Base-by-base conservation (phyloP, 495 filamentous ascomycete species). In the Venustampulla echinocandica region DNA sequence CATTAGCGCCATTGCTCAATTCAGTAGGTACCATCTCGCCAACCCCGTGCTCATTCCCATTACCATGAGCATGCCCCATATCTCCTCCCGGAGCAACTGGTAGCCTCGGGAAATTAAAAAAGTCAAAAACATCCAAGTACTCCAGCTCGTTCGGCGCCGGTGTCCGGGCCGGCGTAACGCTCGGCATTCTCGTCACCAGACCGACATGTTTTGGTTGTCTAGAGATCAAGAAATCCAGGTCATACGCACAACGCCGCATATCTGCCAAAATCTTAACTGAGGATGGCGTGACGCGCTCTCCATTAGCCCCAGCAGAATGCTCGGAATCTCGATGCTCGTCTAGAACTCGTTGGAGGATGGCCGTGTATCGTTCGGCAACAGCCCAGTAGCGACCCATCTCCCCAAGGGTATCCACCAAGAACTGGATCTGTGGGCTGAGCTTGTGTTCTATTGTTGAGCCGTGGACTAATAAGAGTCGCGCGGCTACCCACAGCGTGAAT, bases 401-500 rank as follows among this genome's bases (percentile, higher is more conserved):
- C 20, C 77, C 71, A 3, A 94, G 75, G 1, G 85, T 84, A 47
- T 87, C 82, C 23, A 94, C 82, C 37, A 94, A 83, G 38, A 87
- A 77, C 14, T 79, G 65, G 28, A 93, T 87, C 51, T 85, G 79
- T 1, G 81, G 79, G 49, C 79, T 84, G 27, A 90, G 75, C 35
- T 82, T 84, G 61, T 84, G 82, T 24, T 87, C 85, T 45, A 90
- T 85, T 0, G 87, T 93, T 17, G 84, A 87, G 13, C 85, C 86
- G 60, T 93, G 87, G 7, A 95, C 87, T 5, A 94, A 78, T 1
- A 92, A 68, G 17, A 94, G 67, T 4, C 88, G 80, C 11, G 88
- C 86, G n/a, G 85, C 86, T 21, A 94, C 88, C 88, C 88, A 95
- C 24, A 95, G 68, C 1, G 85, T 85, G 59, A 94, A 95, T 11